These are phyloP conservation scores for Plectosphaerella cucumerina DNA, from an alignment of 2,329 filamentous ascomycete genomes.

Conservation along the genomic window DNA sequence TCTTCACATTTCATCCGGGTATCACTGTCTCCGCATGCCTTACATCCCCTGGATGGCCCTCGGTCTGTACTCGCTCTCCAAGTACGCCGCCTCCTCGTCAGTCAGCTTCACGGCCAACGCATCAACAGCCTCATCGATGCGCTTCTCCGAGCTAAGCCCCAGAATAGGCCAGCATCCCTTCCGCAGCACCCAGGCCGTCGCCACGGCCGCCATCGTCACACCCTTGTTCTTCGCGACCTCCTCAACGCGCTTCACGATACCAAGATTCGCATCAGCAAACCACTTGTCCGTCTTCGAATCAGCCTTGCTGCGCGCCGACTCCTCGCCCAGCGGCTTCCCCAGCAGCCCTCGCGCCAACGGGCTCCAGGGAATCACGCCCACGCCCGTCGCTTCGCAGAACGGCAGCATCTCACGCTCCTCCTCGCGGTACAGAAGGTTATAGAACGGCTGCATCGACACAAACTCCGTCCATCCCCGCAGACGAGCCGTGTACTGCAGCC, in stretches of 20 bases:
- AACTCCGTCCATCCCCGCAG: slow-evolving; percentile 53
- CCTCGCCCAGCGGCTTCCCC: slow-evolving; percentile 16
- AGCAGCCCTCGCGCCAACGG: slow-evolving; percentile 27
- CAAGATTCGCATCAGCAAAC: slow-evolving; percentile 37
- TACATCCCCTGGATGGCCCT: slow-evolving; percentile 30
- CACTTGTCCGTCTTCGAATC: slow-evolving; percentile 18
- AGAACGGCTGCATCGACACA: slow-evolving; percentile 55
- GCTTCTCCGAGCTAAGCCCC: slow-evolving; percentile 51
- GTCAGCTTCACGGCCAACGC: slow-evolving; percentile 7
- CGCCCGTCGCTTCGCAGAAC: slow-evolving; percentile 28
- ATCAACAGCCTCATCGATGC: slow-evolving; percentile 57
- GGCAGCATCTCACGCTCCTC: slow-evolving; percentile 43
- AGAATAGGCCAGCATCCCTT: slow-evolving; percentile 54
- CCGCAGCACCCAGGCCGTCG: slow-evolving; percentile 58
- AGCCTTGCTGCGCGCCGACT: slow-evolving; percentile 12
- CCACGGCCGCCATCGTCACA: slow-evolving; percentile 59
- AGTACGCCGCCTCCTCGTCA: slow-evolving; percentile 25
- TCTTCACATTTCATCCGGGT: background rate
- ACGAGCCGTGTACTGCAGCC: slow-evolving; percentile 16
- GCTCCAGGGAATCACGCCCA: slow-evolving; percentile 29
- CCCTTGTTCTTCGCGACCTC: slow-evolving; percentile 54
- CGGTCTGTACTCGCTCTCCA: slow-evolving; percentile 51
- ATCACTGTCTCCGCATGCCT: background rate
- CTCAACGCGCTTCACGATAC: slow-evolving; percentile 33
- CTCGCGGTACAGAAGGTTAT: slow-evolving; percentile 57